Evolutionary conservation across 2,329 filamentous ascomycete genomes (phyloP).

Genomic region (Xylaria sp.): DNA sequence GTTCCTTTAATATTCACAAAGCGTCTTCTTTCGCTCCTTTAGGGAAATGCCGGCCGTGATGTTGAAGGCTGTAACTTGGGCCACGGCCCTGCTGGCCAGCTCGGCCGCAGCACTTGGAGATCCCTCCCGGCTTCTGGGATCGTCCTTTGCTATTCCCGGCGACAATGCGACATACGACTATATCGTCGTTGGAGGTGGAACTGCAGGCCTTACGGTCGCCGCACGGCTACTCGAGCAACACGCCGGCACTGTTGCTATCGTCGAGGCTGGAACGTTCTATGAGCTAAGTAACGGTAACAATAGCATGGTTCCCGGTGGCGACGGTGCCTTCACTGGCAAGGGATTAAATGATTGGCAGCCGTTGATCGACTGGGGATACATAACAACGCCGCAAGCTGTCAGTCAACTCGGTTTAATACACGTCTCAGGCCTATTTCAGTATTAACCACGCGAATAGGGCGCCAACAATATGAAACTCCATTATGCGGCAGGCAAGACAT

Average conservation of each 20-base stretch:
- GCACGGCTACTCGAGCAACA: constrained; percentile 43
- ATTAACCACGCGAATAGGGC: constrained; percentile 18
- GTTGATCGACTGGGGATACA: constrained; percentile 39
- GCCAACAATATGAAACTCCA: constrained; percentile 31
- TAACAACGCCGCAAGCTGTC: constrained; percentile 37
- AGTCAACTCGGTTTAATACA: neutral
- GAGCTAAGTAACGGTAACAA: constrained; percentile 39
- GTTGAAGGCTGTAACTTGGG: constrained; percentile 19
- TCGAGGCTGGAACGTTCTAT: constrained; percentile 48
- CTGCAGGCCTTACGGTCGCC: constrained; percentile 46
- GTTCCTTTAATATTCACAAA: constrained; percentile 7
- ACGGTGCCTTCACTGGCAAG: constrained; percentile 33
- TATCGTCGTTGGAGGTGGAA: constrained; percentile 48
- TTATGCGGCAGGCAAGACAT: constrained; percentile 40
- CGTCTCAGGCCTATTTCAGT: neutral
- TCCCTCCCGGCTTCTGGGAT: constrained; percentile 23
- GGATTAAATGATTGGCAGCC: constrained; percentile 29
- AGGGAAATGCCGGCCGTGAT: constrained; percentile 10
- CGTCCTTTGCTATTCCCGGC: constrained; percentile 26
- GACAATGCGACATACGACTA: constrained; percentile 35
- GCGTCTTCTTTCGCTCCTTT: constrained; percentile 15
- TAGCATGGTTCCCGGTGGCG: constrained; percentile 32
- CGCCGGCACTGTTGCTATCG: constrained; percentile 44
- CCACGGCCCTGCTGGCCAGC: constrained; percentile 18
- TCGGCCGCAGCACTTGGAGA: constrained; percentile 21